These are phyloP conservation scores for Cytospora leucostoma DNA, from an alignment of 2,329 filamentous ascomycete genomes.

Conservation along the genomic window DNA sequence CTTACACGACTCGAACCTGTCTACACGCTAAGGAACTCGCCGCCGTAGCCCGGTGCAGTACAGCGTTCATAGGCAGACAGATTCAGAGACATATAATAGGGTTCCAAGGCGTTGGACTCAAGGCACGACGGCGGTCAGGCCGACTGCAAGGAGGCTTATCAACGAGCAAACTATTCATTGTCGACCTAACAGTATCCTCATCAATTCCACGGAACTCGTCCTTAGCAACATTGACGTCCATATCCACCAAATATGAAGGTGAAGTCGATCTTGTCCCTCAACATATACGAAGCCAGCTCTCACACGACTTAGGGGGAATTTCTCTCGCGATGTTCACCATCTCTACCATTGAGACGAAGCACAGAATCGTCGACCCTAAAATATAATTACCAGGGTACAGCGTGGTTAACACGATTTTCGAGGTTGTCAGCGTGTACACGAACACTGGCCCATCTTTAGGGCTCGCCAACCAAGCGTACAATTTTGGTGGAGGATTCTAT, in stretches of 20 bases:
- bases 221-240: constrained; percentile 26
- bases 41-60: constrained; percentile 28
- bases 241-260: constrained; percentile 26
- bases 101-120: constrained; percentile 32
- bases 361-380: constrained; percentile 53
- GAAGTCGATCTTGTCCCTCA: constrained; percentile 36
- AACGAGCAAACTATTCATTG: constrained; percentile 2
- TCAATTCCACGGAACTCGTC: constrained; percentile 4
- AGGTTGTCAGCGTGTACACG: constrained; percentile 44
- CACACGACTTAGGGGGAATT: constrained; percentile 69
- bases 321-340: constrained; percentile 62
- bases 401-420: constrained; percentile 63
- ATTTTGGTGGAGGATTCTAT: constrained; percentile 23
- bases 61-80: constrained; percentile 36
- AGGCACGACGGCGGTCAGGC: constrained; percentile 21
- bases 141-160: constrained; percentile 23
- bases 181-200: constrained; percentile 3
- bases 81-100: constrained; percentile 32
- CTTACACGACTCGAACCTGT: constrained; percentile 15
- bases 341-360: constrained; percentile 58
- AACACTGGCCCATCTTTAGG: constrained; percentile 24
- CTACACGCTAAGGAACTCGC: constrained; percentile 27
- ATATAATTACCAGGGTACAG: no score
- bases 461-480: constrained; percentile 21
- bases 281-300: constrained; percentile 63